Percentiles rank a stretch among this genome's conserved stretches.
phyloP scores from a whole-genome alignment of 2,329 filamentous ascomycete species.

The Monilinia vaccinii-corymbosi region DNA sequence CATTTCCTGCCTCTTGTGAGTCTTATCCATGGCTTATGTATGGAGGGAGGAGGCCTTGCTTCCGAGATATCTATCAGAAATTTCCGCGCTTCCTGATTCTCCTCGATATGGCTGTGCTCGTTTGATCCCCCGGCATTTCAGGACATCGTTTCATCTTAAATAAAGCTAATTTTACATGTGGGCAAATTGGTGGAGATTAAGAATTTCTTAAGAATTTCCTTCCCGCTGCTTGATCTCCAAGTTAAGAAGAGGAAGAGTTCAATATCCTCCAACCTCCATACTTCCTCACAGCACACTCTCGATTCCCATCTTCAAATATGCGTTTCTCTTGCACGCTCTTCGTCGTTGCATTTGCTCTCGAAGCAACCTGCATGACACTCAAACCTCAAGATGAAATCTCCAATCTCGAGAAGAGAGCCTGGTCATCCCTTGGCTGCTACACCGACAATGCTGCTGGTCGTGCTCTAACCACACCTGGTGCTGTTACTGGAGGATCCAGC shows the following conservation, averaged over 20 bases:
- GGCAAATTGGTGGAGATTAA: neutral
- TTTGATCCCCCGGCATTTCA: neutral
- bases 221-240: neutral
- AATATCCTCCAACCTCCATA: too few species aligned
- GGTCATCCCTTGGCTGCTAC: conserved; percentile 10
- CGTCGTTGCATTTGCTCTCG: neutral
- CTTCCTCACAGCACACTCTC: neutral
- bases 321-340: neutral
- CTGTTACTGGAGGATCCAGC: conserved; percentile 6
- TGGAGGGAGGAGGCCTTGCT: neutral
- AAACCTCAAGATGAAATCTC: neutral
- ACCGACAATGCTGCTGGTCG: conserved; percentile 10
- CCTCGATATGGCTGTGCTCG: neutral
- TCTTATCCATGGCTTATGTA: neutral
- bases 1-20: neutral
- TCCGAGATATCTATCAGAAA: neutral
- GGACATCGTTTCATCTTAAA: neutral
- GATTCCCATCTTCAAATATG: neutral
- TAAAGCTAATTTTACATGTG: neutral
- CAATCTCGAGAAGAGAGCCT: neutral
- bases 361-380: neutral
- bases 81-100: neutral
- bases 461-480: neutral
- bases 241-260: neutral
- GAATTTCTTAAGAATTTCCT: too few species aligned